Base-by-base conservation (phyloP, 2,329 filamentous ascomycete species). In the Golovinomyces cichoracearum region DNA sequence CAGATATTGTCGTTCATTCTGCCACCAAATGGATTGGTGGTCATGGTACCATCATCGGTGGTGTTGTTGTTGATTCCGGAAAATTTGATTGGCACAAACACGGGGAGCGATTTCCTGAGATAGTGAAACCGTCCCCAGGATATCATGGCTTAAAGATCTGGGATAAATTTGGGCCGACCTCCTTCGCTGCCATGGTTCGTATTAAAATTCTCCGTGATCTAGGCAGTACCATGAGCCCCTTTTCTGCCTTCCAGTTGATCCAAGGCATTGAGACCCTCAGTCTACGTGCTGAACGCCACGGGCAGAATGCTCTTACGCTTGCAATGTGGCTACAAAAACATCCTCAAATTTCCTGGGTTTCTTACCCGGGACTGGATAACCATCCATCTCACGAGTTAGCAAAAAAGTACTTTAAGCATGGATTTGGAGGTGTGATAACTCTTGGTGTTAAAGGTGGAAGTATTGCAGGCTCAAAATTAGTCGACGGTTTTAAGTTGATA, bases 1-100 rank as follows among this genome's bases (percentile, higher is more conserved):
- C 83, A 53, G 86, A 94, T 61, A 50, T 50, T 41, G 42, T 50
- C n/a, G 49, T 47, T 26, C 44, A 50, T 70, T 90, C 82, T 35
- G 85, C 85, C 10, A 93, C 86, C 50, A 94, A 94, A 65, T 94
- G 86, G 86, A 94, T 95, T 53, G 86, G 86, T 50, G 86, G 86
- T 38, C 88, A 95, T 64, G 88, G 86, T 52, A 93, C 86, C 37
- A 93, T 86, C 23, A 82, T 94, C 55, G 86, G 73, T 50, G 86
- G 86, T 52, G 73, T 93, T 40, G 73, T 94, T 29, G 69, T 94
- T 54, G 86, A 94, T 66, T 75, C 78, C 55, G 86, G 86, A 58
- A 90, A 84, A 62, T 95, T 94, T 62, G 80, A 93, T 69, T 95
- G 88, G 86, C 83, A 81, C 57, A 80, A 80, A 65, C 66, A 93